Evolutionary conservation across 495 filamentous ascomycete genomes (phyloP).

Genomic region (Penicillium pulvis): DNA sequence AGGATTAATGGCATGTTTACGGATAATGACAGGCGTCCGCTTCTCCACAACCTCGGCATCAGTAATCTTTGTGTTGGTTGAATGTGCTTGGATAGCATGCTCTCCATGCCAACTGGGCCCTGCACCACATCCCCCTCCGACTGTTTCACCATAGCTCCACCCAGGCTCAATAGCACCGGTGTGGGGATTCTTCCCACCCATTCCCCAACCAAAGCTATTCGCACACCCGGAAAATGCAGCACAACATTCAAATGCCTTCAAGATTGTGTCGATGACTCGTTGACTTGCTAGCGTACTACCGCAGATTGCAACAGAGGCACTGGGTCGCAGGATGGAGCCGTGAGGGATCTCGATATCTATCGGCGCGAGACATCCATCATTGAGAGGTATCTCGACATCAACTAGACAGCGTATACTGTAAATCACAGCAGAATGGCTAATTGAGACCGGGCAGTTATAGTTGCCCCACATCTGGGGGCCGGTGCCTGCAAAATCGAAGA

Average conservation of each 20-base stretch:
- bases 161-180: conserved; percentile 8
- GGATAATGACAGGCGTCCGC: conserved; percentile 5
- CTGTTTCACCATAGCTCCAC: conserved; percentile 10
- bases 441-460: conserved; percentile 9
- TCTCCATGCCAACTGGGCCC: conserved; percentile 5
- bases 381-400: conserved; percentile 5
- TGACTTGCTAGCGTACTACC: conserved; percentile 8
- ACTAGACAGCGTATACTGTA: conserved; percentile 8
- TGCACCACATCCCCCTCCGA: conserved; percentile 6
- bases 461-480: conserved; percentile 10
- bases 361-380: conserved; percentile 6
- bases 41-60: conserved; percentile 10
- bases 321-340: conserved; percentile 4
- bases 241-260: conserved; percentile 4
- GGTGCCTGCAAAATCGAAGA: conserved; percentile 9
- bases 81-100: conserved; percentile 8
- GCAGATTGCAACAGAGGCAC: conserved; percentile 9
- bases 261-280: conserved; percentile 6
- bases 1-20: conserved; percentile 5
- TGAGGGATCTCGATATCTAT: conserved; percentile 6
- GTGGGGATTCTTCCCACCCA: conserved; percentile 6
- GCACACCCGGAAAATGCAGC: conserved; percentile 7
- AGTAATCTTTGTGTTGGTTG: conserved; percentile 7
- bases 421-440: conserved; percentile 5
- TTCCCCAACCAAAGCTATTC: conserved; percentile 8